Conservation (phyloP, 2,329 filamentous ascomycete species). For the Neodidymelliopsis sp. region DNA sequence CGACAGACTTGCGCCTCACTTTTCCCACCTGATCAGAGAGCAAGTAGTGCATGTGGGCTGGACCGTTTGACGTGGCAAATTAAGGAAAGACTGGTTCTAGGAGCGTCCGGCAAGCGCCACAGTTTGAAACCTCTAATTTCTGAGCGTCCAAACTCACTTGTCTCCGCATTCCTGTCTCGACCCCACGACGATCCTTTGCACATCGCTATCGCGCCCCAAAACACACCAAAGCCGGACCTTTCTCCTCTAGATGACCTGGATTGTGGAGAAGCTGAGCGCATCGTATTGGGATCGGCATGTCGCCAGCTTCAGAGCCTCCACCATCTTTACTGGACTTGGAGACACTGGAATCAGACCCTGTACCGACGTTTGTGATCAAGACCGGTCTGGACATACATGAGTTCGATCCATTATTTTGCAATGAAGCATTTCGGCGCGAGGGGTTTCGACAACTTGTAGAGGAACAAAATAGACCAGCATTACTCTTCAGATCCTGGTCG, state of each 20-base stretch:
- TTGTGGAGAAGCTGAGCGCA: background rate
- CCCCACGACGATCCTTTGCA: background rate
- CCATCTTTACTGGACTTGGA: conserved; percentile 29
- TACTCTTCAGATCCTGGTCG: conserved; percentile 39
- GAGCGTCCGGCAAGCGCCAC: background rate
- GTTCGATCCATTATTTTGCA: conserved; percentile 34
- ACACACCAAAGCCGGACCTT: background rate
- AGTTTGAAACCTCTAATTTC: background rate
- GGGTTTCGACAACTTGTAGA: conserved; percentile 16
- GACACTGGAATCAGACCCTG: conserved; percentile 29
- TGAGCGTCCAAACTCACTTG: background rate
- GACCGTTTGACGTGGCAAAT: background rate
- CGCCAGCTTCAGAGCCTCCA: background rate
- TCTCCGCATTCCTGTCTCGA: background rate
- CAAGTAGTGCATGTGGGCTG: too few relatives aligned
- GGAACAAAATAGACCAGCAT: conserved; percentile 17
- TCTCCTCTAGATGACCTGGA: background rate
- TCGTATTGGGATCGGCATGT: background rate
- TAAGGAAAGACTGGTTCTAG: background rate
- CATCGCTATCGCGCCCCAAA: background rate
- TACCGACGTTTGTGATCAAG: conserved; percentile 35
- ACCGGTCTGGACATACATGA: conserved; percentile 13
- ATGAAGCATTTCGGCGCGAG: conserved; percentile 29
- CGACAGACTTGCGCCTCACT: background rate
- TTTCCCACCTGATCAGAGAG: too few relatives aligned